Evolutionary conservation across 208 protist genomes (phyloP).

Genomic region (Leishmania turanica): DNA sequence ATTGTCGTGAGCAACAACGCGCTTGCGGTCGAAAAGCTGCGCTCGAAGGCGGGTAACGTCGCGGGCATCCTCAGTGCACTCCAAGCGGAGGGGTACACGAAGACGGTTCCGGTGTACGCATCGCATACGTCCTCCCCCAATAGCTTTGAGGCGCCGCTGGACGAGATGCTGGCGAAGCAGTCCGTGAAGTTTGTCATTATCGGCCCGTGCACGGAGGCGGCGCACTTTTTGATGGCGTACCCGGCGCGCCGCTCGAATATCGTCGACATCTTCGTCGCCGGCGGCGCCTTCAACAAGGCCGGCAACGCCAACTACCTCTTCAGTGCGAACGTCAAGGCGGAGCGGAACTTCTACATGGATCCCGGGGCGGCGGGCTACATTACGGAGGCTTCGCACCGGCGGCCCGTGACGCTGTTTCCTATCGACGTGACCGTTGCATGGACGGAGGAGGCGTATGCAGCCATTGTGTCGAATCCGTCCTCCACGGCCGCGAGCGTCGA

Average conservation of each 20-base stretch:
- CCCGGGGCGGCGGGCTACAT: constrained; percentile 62
- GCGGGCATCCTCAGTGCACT: constrained; percentile 41
- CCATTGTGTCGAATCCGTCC: constrained; percentile 25
- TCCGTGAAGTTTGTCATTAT: constrained; percentile 54
- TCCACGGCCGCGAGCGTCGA: constrained; percentile 25
- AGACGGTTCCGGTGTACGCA: constrained; percentile 51
- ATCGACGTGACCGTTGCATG: constrained; percentile 50
- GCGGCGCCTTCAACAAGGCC: constrained; percentile 44
- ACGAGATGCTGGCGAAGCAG: constrained; percentile 24
- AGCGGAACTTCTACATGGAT: constrained; percentile 81
- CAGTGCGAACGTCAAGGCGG: constrained; percentile 38
- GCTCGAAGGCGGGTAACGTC: constrained; percentile 25
- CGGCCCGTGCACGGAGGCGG: constrained; percentile 70
- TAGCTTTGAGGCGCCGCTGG: constrained; percentile 36
- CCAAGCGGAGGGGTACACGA: constrained; percentile 41
- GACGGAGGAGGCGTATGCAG: constrained; percentile 33
- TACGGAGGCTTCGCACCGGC: constrained; percentile 35
- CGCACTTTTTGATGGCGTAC: constrained; percentile 51
- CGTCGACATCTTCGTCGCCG: constrained; percentile 43
- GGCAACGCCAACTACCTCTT: constrained; percentile 59
- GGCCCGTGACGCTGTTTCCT: constrained; percentile 56
- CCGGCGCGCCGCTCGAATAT: constrained; percentile 25
- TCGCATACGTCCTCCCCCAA: constrained; percentile 35
- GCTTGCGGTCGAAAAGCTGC: constrained; percentile 30
- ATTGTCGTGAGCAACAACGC: constrained; percentile 56